phyloP scores from a whole-genome alignment of 1,139 yeast genomes.

The Blastobotrys arbuscula region DNA sequence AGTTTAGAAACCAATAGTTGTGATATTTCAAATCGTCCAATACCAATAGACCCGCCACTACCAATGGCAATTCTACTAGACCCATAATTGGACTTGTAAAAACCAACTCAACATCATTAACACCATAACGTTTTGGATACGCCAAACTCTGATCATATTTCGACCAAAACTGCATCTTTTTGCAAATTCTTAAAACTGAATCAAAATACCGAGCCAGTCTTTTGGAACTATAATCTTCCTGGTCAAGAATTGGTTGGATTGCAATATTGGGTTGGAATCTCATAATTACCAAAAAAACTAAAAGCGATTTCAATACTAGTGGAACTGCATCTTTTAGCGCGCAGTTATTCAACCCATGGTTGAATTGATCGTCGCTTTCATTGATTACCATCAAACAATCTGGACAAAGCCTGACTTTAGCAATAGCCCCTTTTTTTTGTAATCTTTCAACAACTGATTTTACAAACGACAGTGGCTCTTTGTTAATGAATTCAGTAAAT shows the following conservation, averaged over 20 bases:
- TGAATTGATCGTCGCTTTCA: not conserved
- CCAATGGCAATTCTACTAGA: not conserved
- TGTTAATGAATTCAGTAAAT: not conserved
- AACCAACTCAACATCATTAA: not conserved
- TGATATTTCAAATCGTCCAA: not conserved
- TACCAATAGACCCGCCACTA: not conserved
- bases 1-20: not conserved
- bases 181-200: not conserved
- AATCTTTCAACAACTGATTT: not conserved
- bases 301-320: not conserved
- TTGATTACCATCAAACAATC: not conserved
- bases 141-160: not conserved
- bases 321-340: not conserved
- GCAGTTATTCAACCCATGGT: not conserved
- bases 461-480: not conserved
- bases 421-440: not conserved
- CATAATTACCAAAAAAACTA: not conserved
- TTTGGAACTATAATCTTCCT: not conserved
- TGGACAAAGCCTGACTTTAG: not conserved
- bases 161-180: not conserved
- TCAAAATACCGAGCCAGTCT: not conserved
- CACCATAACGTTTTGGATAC: not conserved
- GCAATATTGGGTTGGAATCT: not conserved
- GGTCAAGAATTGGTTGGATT: no score
- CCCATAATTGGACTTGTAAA: not conserved